Evolutionary conservation across 441 rosid species (phyloP).

Genomic region (Jatropha multifida): DNA sequence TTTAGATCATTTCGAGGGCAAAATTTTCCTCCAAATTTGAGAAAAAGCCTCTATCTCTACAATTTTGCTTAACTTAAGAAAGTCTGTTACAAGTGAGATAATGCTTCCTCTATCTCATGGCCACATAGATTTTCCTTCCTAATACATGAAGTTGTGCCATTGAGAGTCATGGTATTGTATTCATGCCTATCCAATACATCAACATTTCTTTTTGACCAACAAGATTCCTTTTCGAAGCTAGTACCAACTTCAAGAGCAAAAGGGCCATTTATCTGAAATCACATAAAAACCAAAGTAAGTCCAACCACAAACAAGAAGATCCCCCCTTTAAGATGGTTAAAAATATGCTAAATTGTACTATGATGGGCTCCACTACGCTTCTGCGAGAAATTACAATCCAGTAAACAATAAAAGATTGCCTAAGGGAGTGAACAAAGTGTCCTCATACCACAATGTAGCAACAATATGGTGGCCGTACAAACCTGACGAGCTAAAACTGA

Average conservation of each 20-base stretch:
- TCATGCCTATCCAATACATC: neutral
- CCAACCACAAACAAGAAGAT: neutral
- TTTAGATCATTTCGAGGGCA: neutral
- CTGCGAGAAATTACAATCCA: neutral
- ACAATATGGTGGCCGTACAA: slow-evolving; percentile 1
- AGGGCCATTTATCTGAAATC: slow-evolving; percentile 3
- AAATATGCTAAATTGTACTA: no score
- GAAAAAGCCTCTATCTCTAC: neutral
- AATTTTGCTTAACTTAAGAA: neutral
- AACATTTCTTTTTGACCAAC: neutral
- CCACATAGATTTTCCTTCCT: neutral
- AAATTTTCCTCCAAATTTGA: neutral
- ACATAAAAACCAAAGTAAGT: neutral
- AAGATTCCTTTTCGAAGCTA: slow-evolving; percentile 1
- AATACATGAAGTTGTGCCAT: neutral
- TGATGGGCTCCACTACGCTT: no score
- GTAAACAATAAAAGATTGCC: neutral
- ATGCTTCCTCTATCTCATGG: neutral
- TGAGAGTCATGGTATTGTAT: neutral
- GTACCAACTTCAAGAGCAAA: neutral
- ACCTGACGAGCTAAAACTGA: neutral
- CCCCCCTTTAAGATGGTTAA: neutral
- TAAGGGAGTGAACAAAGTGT: neutral
- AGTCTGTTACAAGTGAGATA: neutral
- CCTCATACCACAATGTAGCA: neutral